Percentiles rank a stretch among this genome's conserved stretches.
These are phyloP conservation scores for Mucor ambiguus DNA, from an alignment of 371 early-diverging fungal species.

Conservation along the genomic window DNA sequence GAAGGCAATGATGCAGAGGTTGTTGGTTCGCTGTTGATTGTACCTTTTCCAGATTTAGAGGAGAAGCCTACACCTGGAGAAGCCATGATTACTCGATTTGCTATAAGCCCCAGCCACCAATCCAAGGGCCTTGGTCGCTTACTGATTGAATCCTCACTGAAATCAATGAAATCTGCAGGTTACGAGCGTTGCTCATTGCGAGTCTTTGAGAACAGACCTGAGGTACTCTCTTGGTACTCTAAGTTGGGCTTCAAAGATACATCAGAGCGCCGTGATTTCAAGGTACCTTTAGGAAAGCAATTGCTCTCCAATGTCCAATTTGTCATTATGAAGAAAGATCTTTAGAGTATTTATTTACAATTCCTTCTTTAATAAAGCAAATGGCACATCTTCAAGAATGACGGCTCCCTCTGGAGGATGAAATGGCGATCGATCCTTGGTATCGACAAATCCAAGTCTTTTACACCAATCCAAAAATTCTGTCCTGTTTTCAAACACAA, in stretches of 20 bases:
- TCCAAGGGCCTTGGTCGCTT: constrained; percentile 57
- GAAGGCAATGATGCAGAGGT: constrained; percentile 19
- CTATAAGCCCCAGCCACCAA: constrained; percentile 50
- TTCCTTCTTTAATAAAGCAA: neutral
- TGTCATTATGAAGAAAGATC: constrained; percentile 17
- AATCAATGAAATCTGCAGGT: constrained; percentile 35
- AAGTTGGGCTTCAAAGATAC: constrained; percentile 55
- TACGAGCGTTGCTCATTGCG: constrained; percentile 42
- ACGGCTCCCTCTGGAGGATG: neutral
- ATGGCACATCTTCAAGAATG: neutral
- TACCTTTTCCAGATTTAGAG: constrained; percentile 15
- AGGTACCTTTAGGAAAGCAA: constrained; percentile 4
- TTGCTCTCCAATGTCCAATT: constrained; percentile 9
- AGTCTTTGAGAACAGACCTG: constrained; percentile 52
- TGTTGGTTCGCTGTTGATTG: constrained; percentile 43
- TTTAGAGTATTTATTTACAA: neutral
- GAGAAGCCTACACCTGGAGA: constrained; percentile 20
- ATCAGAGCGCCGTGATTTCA: constrained; percentile 36
- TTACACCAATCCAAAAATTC: constrained; percentile 52
- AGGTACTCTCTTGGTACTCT: constrained; percentile 53
- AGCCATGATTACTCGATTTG: constrained; percentile 50
- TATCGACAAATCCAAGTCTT: constrained; percentile 51
- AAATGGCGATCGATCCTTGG: constrained; percentile 42
- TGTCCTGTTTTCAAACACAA: constrained; percentile 47
- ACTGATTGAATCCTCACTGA: constrained; percentile 43